Conservation (phyloP, 2,329 filamentous ascomycete species). For the Knufia fluminis region DNA sequence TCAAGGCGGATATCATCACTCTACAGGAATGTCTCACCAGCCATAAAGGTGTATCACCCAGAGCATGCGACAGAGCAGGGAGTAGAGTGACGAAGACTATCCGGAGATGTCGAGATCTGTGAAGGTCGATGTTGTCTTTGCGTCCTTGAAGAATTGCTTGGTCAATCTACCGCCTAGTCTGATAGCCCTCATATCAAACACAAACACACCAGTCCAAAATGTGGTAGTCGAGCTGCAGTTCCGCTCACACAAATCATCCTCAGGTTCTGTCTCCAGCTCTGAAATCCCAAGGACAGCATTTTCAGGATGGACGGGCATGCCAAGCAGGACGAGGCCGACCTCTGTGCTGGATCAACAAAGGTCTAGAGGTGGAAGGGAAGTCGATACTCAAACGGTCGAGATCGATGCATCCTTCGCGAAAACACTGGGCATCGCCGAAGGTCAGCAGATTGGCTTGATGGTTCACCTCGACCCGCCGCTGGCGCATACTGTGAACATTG, state of each 20-base stretch:
- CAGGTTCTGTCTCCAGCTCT: constrained; percentile 36
- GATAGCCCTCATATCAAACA: constrained; percentile 74
- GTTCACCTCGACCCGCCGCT: constrained; percentile 85
- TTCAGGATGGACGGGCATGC: constrained; percentile 95
- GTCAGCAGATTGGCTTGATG: constrained; percentile 60
- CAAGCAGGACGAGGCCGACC: constrained; percentile 73
- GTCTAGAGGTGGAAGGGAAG: constrained; percentile 60
- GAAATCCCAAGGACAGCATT: constrained; percentile 62
- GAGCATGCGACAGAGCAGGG: too few species aligned
- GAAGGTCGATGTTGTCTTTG: constrained; percentile 72
- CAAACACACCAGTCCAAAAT: constrained; percentile 88
- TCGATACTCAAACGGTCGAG: constrained; percentile 70
- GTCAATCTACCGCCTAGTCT: constrained; percentile 83
- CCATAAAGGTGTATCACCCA: too few species aligned
- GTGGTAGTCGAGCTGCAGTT: constrained; percentile 87
- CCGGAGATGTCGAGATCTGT: constrained; percentile 38
- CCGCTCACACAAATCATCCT: constrained; percentile 47
- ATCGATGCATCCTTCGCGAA: constrained; percentile 77
- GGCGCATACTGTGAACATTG: constrained; percentile 91
- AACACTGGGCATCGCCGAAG: constrained; percentile 67
- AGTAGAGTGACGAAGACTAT: not conserved
- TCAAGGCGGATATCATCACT: too few species aligned
- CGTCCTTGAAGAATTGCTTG: constrained; percentile 86
- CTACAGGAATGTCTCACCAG: too few species aligned
- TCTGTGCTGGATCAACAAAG: constrained; percentile 51